A percentile compares a stretch with the other conserved stretches of the same genome.
These are phyloP conservation scores for Crepidotus variabilis DNA, from an alignment of 768 basidiomycete species.

Conservation along the genomic window DNA sequence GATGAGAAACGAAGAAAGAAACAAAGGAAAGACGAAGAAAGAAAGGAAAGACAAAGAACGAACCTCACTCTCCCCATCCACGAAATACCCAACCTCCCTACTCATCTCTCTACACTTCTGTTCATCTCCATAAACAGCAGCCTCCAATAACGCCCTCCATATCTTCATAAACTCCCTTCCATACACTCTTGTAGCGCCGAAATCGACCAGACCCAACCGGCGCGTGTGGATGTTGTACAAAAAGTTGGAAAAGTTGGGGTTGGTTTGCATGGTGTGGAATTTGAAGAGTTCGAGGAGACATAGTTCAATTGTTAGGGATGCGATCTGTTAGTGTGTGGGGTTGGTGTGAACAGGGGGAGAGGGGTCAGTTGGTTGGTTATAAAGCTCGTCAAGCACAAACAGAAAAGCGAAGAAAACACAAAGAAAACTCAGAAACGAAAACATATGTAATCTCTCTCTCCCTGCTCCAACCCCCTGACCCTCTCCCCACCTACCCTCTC, in stretches of 20 bases:
- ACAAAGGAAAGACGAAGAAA: too few species aligned
- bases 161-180: constrained; percentile 80
- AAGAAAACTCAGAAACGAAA: too few species aligned
- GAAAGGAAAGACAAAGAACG: constrained; percentile 13
- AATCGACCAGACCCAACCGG: constrained; percentile 88
- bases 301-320: constrained; percentile 73
- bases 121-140: constrained; percentile 69
- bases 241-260: constrained; percentile 99
- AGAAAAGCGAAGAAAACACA: too few species aligned
- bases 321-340: constrained; percentile 64
- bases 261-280: constrained; percentile 95
- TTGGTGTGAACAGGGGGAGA: too few species aligned
- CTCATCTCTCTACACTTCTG: constrained; percentile 70
- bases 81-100: constrained; percentile 82
- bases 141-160: constrained; percentile 80
- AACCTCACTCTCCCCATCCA: constrained; percentile 83
- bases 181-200: constrained; percentile 92
- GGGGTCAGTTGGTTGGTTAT: too few species aligned
- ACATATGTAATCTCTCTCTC: too few species aligned
- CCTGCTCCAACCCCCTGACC: too few species aligned
- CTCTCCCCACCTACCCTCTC: too few species aligned
- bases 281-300: constrained; percentile 89
- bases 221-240: constrained; percentile 67
- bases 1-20: too few species aligned
- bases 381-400: too few species aligned